Conservation (phyloP, 192 early-diverging fungal species). For the Podila minutissima region DNA sequence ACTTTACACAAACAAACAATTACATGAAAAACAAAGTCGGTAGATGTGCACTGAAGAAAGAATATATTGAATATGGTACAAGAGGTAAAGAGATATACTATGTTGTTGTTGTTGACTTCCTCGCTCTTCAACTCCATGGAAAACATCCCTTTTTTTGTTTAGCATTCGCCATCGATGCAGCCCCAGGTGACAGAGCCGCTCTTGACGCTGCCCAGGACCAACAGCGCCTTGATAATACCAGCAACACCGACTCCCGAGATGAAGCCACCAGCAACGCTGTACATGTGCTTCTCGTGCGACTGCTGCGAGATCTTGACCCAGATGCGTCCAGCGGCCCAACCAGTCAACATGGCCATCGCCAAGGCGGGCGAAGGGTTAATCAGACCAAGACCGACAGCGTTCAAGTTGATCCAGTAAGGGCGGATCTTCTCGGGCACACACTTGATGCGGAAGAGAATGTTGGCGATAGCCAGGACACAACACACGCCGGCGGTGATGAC, state of each 20-base stretch:
- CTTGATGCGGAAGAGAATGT: slow-evolving; percentile 55
- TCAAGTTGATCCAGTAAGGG: slow-evolving; percentile 68
- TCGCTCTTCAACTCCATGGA: background rate
- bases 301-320: slow-evolving; percentile 48
- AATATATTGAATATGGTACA: too few species aligned
- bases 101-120: too few species aligned
- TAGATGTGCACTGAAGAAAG: too few species aligned
- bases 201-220: slow-evolving; percentile 19
- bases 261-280: slow-evolving; percentile 56
- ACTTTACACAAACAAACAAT: too few species aligned
- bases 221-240: slow-evolving; percentile 39
- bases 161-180: slow-evolving; percentile 21
- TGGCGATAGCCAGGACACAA: slow-evolving; percentile 51
- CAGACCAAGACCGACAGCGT: slow-evolving; percentile 64
- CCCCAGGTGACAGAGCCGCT: slow-evolving; percentile 14
- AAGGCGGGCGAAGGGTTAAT: slow-evolving; percentile 60
- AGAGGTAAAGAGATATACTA: too few species aligned
- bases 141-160: background rate
- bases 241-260: slow-evolving; percentile 47
- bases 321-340: slow-evolving; percentile 51
- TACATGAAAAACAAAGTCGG: too few species aligned
- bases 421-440: slow-evolving; percentile 61
- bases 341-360: slow-evolving; percentile 61
- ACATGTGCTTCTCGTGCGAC: slow-evolving; percentile 54
- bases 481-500: slow-evolving; percentile 57